Evolutionary conservation across 2,329 filamentous ascomycete species (phyloP), one percentile per base, ranked within the genome.

Genomic region (Fusarium nisikadoi): DNA sequence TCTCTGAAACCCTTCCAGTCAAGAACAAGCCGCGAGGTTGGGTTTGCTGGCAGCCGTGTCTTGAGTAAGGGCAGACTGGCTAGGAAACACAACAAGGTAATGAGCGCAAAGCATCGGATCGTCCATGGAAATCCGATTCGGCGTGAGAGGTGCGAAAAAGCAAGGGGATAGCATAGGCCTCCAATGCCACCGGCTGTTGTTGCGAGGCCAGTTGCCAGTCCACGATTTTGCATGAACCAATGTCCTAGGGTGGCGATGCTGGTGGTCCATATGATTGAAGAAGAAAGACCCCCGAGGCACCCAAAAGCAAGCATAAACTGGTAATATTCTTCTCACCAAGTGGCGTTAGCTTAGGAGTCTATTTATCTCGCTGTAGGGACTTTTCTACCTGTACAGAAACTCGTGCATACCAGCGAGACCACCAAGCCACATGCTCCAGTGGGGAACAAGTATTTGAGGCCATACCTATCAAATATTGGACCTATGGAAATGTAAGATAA

Each of bases 351-450:
- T 3, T 3, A 2, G 4, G 9, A 6, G 19, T 17, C 9, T 1
- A 2, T 1, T n/a, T n/a, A 2, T 29, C 19, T 11, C 4, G 1
- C 3, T n/a, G 3, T 16, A 2, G 9, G 13, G 19, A 8, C 27
- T 17, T 16, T n/a, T 19, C 8, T 12, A 47, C 45, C 8, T 23
- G 45, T 23, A 17, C 45, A 49, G 20, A 49, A 49, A 4, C 45
- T 49, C 10, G 45, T 49, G 31, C 20, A 49, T 6, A 49, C 0
- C 0, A 49, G 20, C 10, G 45, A 23, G 0, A 49, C 20, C 7
- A 49, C 2, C 2, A 49, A 23, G 1, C 45, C 45, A 5, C 27
- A 49, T 9, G 45, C 45, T 1, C 45, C 45, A 31, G 20, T 31
- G 2, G 45, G 45, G 0, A 49, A 2, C 20, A 49, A 5, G 14